Evolutionary conservation across 345 rosid species (phyloP), one percentile per base, ranked within the genome.

Genomic region (Rhizophora apiculata): DNA sequence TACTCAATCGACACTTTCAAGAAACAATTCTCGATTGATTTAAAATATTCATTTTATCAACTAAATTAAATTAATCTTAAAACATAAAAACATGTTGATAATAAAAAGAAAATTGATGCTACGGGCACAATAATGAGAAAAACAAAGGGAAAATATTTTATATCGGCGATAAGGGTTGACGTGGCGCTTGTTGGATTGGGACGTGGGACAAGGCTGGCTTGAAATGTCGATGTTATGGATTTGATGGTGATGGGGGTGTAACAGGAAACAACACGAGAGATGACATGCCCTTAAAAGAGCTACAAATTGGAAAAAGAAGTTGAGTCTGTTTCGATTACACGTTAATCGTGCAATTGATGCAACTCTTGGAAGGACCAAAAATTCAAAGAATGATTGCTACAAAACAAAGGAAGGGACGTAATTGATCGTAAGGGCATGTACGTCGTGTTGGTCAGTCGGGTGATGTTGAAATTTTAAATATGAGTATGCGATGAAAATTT

Each of bases 391-490:
- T 19, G n/a, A 29, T 9, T 49, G 58, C 49, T 31, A 49, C 21
- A 51, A 2, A 43, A 62, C 68, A 77, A 39, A 68, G 58, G 54
- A 62, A 37, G 63, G 64, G 30, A 31, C 10, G 18, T 24, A 27
- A 73, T 57, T 22, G 60, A 22, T 34, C 52, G 13, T 15, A 60
- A 59, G 51, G 62, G 63, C 13, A 67, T 39, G 65, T 75, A 66
- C 67, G 75, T 78, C 70, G 29, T 67, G 67, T 62, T 30, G 73
- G 63, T 64, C 71, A 73, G 73, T 64, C 43, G 55, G 36, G 55
- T 64, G 70, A 31, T 79, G 24, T 24, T 24, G 24, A 24, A 24
- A 24, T 24, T 24, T 24, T 24, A 24, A 24, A 24, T 24, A 24
- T 24, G 24, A 24, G 24, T 24, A 24, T 24, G 24, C 24, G 24